Conservation (phyloP, 1,284 basidiomycete genomes). For the Apiotrichum montevideense region DNA sequence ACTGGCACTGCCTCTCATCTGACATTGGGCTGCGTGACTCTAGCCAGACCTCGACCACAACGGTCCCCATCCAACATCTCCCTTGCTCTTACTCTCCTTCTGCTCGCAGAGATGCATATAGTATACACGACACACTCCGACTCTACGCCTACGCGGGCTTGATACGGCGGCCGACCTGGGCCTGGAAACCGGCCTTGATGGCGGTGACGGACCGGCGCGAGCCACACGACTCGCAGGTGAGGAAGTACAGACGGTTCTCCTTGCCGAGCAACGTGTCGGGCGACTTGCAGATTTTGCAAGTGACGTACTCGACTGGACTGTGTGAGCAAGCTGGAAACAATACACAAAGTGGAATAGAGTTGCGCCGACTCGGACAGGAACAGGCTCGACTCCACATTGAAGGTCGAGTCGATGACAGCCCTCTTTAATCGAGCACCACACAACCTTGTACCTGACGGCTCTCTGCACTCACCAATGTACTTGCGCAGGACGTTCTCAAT, state of each 20-base stretch:
- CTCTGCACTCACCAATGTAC: constrained; percentile 72
- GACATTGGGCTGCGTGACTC: too few relatives aligned
- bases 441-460: too few relatives aligned
- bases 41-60: too few relatives aligned
- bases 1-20: too few relatives aligned
- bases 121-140: constrained; percentile 7
- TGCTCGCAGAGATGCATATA: constrained; percentile 4
- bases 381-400: too few relatives aligned
- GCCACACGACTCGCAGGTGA: constrained; percentile 92
- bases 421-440: too few relatives aligned
- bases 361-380: too few relatives aligned
- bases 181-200: constrained; percentile 99
- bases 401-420: too few relatives aligned
- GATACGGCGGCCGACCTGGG: constrained; percentile 59
- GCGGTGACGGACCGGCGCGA: constrained; percentile 86
- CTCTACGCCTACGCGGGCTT: constrained; percentile 11
- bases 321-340: neutral
- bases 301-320: constrained; percentile 90
- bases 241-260: constrained; percentile 99
- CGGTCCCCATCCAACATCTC: too few relatives aligned
- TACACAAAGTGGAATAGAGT: too few relatives aligned
- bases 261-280: constrained; percentile 93
- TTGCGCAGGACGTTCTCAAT: constrained; percentile 94
- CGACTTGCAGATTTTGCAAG: constrained; percentile 99
- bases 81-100: too few relatives aligned